These are phyloP conservation scores for Climacium dendroides DNA, from an alignment of 225 moss, liverwort and hornwort species.

Conservation along the genomic window DNA sequence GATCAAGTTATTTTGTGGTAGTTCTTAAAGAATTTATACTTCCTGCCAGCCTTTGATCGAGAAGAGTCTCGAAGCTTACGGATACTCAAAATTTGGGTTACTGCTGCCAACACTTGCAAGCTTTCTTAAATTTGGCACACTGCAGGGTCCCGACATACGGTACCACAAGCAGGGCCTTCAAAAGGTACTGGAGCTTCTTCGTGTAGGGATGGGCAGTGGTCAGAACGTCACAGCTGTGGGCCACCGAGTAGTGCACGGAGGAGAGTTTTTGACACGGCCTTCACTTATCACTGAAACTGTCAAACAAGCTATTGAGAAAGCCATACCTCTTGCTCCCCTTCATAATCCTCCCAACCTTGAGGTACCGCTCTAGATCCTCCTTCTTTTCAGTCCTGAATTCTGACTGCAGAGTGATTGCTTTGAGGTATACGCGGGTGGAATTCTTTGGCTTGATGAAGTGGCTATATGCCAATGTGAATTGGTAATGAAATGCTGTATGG, in stretches of 20 bases:
- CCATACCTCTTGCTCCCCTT: constrained; percentile 76
- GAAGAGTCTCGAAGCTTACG: neutral
- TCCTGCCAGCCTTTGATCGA: neutral
- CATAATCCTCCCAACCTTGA: constrained; percentile 89
- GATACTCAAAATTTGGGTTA: neutral
- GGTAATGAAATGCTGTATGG: neutral
- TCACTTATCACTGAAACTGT: constrained; percentile 64
- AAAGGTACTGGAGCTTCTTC: constrained; percentile 76
- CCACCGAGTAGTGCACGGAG: constrained; percentile 92
- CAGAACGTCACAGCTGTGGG: constrained; percentile 60
- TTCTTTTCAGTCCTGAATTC: neutral
- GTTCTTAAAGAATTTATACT: neutral
- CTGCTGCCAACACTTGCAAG: neutral
- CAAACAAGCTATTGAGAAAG: constrained; percentile 56
- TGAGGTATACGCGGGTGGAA: neutral
- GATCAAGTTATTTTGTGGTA: neutral
- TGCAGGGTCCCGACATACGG: constrained; percentile 48
- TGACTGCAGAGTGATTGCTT: neutral
- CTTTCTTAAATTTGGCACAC: neutral
- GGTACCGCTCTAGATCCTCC: constrained; percentile 16
- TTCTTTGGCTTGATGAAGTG: neutral
- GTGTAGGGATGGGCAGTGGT: constrained; percentile 29
- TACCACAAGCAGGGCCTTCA: constrained; percentile 76
- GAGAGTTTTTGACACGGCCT: constrained; percentile 62
- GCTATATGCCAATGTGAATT: neutral